Percentiles rank a stretch among this genome's conserved stretches.
phyloP scores from a whole-genome alignment of 306 rosid species.

The Castanea sativa region DNA sequence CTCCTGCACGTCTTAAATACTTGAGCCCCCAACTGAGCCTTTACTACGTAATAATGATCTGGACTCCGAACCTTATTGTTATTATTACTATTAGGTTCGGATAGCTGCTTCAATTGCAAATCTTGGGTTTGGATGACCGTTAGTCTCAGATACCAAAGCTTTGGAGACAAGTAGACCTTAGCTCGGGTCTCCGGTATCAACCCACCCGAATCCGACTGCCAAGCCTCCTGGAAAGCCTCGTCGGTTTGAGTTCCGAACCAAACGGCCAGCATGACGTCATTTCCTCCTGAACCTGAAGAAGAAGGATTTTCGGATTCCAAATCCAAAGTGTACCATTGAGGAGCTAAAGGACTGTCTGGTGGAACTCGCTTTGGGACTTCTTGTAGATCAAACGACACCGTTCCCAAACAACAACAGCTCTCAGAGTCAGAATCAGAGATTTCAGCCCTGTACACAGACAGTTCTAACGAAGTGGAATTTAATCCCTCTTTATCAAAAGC shows the following conservation, averaged over 20 bases:
- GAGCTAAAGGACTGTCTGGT: slow-evolving; percentile 88
- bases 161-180: slow-evolving; percentile 87
- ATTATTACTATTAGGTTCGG: slow-evolving; percentile 29
- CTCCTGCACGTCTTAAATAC: slow-evolving; percentile 64
- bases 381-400: slow-evolving; percentile 63
- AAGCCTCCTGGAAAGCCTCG: slow-evolving; percentile 86
- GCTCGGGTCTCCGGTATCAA: slow-evolving; percentile 82
- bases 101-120: slow-evolving; percentile 47
- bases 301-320: slow-evolving; percentile 25
- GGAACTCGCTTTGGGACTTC: slow-evolving; percentile 86
- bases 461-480: slow-evolving; percentile 75
- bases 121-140: slow-evolving; percentile 97
- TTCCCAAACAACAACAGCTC: slow-evolving; percentile 52
- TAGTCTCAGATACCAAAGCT: slow-evolving; percentile 86
- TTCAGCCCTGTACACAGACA: slow-evolving; percentile 54
- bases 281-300: slow-evolving; percentile 32
- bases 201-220: slow-evolving; percentile 93
- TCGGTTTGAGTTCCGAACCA: slow-evolving; percentile 89
- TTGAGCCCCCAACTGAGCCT: slow-evolving; percentile 75
- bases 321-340: slow-evolving; percentile 88
- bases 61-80: slow-evolving; percentile 31
- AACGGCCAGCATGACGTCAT: slow-evolving; percentile 82
- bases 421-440: too few species aligned
- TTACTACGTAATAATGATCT: slow-evolving; percentile 47
- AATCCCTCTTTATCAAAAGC: slow-evolving; percentile 77